phyloP scores from a whole-genome alignment of 192 early-diverging fungal genomes.

The Coemansia sp. region DNA sequence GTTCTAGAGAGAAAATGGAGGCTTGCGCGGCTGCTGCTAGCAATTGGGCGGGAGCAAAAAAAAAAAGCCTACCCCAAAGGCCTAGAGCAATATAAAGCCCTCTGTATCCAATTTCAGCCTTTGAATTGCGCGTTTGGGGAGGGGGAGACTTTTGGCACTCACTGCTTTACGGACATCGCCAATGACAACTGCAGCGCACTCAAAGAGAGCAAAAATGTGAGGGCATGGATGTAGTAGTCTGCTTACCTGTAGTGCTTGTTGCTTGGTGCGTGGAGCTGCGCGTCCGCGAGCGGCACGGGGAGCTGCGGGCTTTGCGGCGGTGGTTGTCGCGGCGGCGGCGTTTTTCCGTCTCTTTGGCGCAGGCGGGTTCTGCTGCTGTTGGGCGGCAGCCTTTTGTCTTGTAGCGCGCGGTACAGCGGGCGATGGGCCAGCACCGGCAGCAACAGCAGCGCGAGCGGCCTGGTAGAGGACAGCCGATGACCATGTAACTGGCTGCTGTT shows the following conservation, averaged over 20 bases:
- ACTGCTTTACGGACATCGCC: neutral
- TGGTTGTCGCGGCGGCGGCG: conserved; percentile 19
- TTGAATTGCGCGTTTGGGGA: neutral
- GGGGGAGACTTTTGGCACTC: neutral
- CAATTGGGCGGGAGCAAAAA: neutral
- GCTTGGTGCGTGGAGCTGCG: conserved; percentile 40
- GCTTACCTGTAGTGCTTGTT: conserved; percentile 34
- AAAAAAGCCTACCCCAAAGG: neutral
- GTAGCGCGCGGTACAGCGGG: conserved; percentile 5
- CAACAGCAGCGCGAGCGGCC: conserved; percentile 48
- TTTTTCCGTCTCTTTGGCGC: conserved; percentile 47
- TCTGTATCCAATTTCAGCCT: neutral
- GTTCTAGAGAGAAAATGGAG: neutral
- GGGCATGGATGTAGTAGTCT: neutral
- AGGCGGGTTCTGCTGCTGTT: conserved; percentile 25
- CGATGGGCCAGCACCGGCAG: conserved; percentile 19
- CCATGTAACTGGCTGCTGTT: conserved; percentile 30
- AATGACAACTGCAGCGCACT: neutral
- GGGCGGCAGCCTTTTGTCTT: conserved; percentile 12
- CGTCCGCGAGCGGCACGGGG: conserved; percentile 36
- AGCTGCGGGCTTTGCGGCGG: conserved; percentile 21
- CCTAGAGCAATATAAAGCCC: neutral
- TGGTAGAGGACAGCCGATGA: conserved; percentile 44
- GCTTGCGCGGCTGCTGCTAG: conserved; percentile 1
- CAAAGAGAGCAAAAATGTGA: neutral